Evolutionary conservation across 345 rosid genomes (phyloP), one percentile per base, ranked within the genome.

Genomic region (Draba incana): DNA sequence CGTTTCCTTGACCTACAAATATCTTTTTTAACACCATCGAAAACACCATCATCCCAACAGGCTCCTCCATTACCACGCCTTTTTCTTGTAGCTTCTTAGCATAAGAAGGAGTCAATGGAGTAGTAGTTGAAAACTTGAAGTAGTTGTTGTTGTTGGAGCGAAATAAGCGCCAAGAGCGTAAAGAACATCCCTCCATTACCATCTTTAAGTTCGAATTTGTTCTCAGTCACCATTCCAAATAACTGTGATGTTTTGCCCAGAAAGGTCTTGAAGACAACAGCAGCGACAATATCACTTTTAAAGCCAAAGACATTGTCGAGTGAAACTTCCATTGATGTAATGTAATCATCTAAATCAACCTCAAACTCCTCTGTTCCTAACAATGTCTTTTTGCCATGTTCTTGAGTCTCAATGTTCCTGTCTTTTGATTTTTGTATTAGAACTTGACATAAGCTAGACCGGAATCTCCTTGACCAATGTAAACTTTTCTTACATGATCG

Each of bases 151-250:
- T 10, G 33, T 12, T 2, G 70, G 15, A 57, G 6, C 5, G 6
- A 75, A 44, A 58, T 62, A 47, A 27, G 69, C 69, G 2, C 78
- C 78, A 14, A 75, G 3, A 11, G 78, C 68, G 53, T 75, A 28
- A n/a, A 75, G 27, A 51, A 43, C 65, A 10, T 71, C 2, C 25
- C 57, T 23, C 44, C 69, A 23, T 39, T 42, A 10, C 30, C 30
- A 1, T 48, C 27, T 15, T 45, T 61, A 6, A 64, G 46, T 31
- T 44, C 20, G 6, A 5, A 46, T 49, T 13, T 45, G 0, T 11
- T 43, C 27, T 27, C 69, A 2, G 60, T 35, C 3, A 38, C 60
- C 15, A 52, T 65, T n/a, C 70, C 70, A 25, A 51, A 65, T n/a
- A 49, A 50, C 16, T 24, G 60, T 3, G 70, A 65, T 15, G 16